Evolutionary conservation across 352 stramenopile species (phyloP).

Genomic region (Thraustochytrium striatum): DNA sequence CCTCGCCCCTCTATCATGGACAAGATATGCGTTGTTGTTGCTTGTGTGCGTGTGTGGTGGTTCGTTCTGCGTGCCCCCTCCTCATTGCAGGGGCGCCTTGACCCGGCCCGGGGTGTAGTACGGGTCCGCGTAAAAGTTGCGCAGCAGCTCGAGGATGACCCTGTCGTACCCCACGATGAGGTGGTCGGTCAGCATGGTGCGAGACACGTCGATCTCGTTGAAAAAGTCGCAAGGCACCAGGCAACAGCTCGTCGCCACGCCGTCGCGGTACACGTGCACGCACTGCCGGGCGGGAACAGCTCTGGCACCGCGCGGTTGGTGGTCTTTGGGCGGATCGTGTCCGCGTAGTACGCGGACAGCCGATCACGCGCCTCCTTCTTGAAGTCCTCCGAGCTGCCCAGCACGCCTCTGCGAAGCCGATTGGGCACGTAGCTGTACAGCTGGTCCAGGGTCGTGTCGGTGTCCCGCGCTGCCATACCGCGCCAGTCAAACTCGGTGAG

Average conservation of each 20-base stretch:
- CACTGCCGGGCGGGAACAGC: slow-evolving; percentile 62
- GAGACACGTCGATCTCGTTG: slow-evolving; percentile 60
- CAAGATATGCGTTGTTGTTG: too few relatives aligned
- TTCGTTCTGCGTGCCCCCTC: too few relatives aligned
- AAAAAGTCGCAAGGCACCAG: slow-evolving; percentile 63
- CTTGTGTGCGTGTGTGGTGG: too few relatives aligned
- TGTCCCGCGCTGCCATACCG: slow-evolving; percentile 54
- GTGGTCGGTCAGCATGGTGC: slow-evolving; percentile 62
- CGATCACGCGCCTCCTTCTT: background rate
- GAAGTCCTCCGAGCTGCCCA: background rate
- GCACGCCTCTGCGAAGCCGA: slow-evolving; percentile 47
- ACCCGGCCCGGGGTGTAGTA: too few relatives aligned
- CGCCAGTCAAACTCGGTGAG: slow-evolving; percentile 59
- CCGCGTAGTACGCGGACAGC: background rate
- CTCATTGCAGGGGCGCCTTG: too few relatives aligned
- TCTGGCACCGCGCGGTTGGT: slow-evolving; percentile 52
- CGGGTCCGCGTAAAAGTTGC: too few relatives aligned
- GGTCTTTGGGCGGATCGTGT: background rate
- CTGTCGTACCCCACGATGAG: slow-evolving; percentile 32
- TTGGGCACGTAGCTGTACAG: slow-evolving; percentile 51
- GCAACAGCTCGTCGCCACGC: slow-evolving; percentile 56
- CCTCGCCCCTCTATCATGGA: too few relatives aligned
- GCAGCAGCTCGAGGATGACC: slow-evolving; percentile 6
- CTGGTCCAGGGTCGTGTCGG: slow-evolving; percentile 58
- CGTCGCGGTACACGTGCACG: slow-evolving; percentile 65